Percentiles rank a stretch among this genome's conserved stretches.
phyloP scores from a whole-genome alignment of 139 green algal species.

The Yamagishiella unicocca region DNA sequence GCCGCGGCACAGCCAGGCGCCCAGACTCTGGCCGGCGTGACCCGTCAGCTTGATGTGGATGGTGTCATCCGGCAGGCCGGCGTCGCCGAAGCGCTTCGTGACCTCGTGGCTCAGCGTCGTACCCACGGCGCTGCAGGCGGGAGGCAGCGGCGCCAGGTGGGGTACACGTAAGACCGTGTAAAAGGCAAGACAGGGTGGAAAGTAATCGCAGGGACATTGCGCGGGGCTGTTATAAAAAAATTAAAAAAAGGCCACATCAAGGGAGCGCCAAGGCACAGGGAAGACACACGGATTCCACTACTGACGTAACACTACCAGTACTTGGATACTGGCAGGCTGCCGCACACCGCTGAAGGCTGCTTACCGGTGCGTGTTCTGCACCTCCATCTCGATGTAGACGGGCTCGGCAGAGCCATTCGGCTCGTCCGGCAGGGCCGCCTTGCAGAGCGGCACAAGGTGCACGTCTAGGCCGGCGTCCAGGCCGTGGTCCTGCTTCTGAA shows the following conservation, averaged over 20 bases:
- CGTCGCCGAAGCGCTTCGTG: constrained; percentile 84
- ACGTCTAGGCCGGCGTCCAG: constrained; percentile 88
- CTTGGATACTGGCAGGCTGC: not conserved
- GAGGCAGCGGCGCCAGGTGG: no score
- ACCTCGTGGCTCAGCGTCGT: constrained; percentile 93
- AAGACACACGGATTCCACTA: no score
- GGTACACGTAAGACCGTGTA: not conserved
- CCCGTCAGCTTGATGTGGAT: constrained; percentile 93
- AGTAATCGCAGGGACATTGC: no score
- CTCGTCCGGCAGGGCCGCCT: constrained; percentile 74
- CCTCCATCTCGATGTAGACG: constrained; percentile 82
- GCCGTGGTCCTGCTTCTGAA: constrained; percentile 86
- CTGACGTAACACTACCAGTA: not conserved
- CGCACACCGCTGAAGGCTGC: not conserved
- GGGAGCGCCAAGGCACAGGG: no score
- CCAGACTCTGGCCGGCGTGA: constrained; percentile 91
- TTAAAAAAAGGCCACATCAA: no score
- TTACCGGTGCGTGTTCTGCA: constrained; percentile 88
- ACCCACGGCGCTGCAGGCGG: constrained; percentile 82
- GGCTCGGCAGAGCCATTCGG: constrained; percentile 41
- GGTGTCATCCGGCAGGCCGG: constrained; percentile 87
- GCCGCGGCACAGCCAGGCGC: constrained; percentile 85
- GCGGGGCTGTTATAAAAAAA: no score
- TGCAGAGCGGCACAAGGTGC: constrained; percentile 82
- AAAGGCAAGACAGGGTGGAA: no score